Conservation (phyloP, 495 filamentous ascomycete genomes). For the Hyaloscypha hepaticicola region DNA sequence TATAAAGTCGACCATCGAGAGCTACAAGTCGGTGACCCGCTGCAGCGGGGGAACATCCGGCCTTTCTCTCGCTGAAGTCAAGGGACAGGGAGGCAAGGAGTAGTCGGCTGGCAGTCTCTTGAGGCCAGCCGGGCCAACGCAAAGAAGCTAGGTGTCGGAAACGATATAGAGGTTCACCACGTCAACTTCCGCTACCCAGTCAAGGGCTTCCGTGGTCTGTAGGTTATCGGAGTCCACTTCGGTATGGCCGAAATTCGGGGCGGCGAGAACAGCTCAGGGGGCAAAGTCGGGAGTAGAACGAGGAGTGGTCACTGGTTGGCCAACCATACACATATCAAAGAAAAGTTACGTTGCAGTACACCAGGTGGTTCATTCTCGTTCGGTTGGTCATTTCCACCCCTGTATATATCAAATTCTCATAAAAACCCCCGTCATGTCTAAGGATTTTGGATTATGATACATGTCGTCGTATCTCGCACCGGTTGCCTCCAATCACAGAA, state of each 20-base stretch:
- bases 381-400: background rate
- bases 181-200: constrained; percentile 26
- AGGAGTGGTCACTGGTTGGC: constrained; percentile 10
- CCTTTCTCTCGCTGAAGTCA: constrained; percentile 10
- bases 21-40: constrained; percentile 4
- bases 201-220: constrained; percentile 27
- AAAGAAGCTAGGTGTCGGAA: background rate
- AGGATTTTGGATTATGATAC: background rate
- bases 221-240: background rate
- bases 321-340: background rate
- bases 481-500: background rate
- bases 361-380: background rate
- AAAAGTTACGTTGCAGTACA: background rate
- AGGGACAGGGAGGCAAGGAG: constrained; percentile 11
- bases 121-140: constrained; percentile 10
- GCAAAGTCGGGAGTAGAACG: background rate
- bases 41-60: constrained; percentile 22
- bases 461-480: background rate
- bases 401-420: background rate
- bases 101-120: constrained; percentile 17
- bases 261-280: no score
- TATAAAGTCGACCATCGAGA: constrained; percentile 6
- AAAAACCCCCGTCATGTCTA: background rate
- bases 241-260: background rate
- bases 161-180: constrained; percentile 15